Evolutionary conservation across 129 eudicot species (phyloP).

Genomic region (Silybum marianum): DNA sequence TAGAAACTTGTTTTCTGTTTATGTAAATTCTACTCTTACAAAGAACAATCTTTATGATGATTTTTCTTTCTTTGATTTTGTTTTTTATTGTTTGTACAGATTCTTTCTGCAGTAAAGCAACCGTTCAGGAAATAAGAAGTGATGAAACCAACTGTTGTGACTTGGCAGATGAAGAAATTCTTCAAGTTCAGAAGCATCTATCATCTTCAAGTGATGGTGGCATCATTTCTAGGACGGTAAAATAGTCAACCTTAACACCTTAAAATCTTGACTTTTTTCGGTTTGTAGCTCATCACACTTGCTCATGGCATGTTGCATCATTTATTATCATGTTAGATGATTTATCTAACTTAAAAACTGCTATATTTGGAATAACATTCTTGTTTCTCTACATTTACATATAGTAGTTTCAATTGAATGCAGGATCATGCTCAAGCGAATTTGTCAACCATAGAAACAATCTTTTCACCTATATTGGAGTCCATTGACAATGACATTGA

Average conservation of each 20-base stretch:
- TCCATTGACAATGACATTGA: slow-evolving; percentile 40
- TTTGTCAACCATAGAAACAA: slow-evolving; percentile 44
- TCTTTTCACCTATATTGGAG: slow-evolving; percentile 55
- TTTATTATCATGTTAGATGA: background rate
- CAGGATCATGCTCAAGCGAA: slow-evolving; percentile 50
- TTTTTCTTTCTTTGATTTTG: background rate
- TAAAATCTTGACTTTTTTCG: background rate
- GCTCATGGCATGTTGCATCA: background rate
- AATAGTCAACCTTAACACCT: background rate
- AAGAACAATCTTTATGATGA: background rate
- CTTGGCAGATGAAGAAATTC: slow-evolving; percentile 40
- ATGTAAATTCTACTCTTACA: background rate
- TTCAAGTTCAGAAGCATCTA: slow-evolving; percentile 28
- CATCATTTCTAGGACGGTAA: background rate
- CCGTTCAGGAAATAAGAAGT: slow-evolving; percentile 32
- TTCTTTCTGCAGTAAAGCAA: slow-evolving; percentile 35
- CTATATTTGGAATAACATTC: background rate
- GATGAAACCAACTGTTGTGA: slow-evolving; percentile 43
- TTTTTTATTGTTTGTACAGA: slow-evolving; percentile 24
- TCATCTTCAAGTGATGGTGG: slow-evolving; percentile 9
- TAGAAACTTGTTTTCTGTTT: background rate
- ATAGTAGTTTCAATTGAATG: background rate
- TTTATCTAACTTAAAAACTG: background rate
- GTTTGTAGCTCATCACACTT: background rate
- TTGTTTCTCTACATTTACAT: background rate